Base-by-base conservation (phyloP, 371 early-diverging fungal species). In the Choanephora cucurbitarum region DNA sequence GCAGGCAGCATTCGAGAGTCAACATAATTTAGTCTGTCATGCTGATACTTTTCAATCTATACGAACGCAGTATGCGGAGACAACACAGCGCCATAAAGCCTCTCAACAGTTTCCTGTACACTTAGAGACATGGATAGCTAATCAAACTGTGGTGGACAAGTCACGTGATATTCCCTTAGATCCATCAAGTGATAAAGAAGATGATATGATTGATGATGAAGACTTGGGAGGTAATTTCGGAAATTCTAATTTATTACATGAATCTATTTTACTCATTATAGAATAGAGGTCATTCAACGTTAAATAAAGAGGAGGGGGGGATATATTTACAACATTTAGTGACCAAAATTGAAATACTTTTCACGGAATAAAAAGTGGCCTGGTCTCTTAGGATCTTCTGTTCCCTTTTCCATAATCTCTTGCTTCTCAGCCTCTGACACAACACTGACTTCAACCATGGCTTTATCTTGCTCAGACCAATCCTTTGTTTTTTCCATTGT, bases 401-500 rank as follows among this genome's bases (percentile, higher is more conserved):
- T 51, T 18, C 64, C 55, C 10, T 69, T 64, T 28, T 50, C 56
- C 14, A 60, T 59, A 19, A 58, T 60, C 24, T 57, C 69, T 1
- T 51, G 45, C 24, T 63, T 52, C 21, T 63, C 49, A 28, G 56
- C 15, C 7, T 59, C 58, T 18, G 55, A 46, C 1, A 57, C 56
- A 10, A 53, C 37, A 19, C 44, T 42, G 31, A 55, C 37, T 33
- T 63, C 57, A 2, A 52, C 65, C 18, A 44, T 42, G 24, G 58
- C 57, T 9, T 34, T 19, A 33, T 42, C 49, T 34, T 62, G 55
- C 42, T 62, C 57, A 13, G 42, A 46, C 56, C 60, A 72, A n/a
- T 67, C 56, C 32, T 59, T 55, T 13, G 75, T 47, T 66, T 97
- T 97, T 66, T 95, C 95, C 94, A 98, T 93, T 0, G 96, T 94